Conservation (phyloP, 805 yeast genomes). For the Hermanozyma aechmeae region DNA sequence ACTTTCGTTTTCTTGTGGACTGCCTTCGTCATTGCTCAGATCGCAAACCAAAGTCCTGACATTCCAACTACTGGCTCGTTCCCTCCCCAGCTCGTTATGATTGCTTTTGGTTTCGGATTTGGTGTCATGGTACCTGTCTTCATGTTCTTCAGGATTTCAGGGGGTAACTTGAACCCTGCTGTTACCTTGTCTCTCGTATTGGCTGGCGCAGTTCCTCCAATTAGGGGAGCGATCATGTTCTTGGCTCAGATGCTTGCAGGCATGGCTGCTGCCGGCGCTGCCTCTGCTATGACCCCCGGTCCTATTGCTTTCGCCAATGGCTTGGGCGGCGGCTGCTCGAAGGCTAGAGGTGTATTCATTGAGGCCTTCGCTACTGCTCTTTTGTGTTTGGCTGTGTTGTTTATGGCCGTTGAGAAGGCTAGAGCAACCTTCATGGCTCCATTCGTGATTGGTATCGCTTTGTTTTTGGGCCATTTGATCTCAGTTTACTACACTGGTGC, state of each 20-base stretch:
- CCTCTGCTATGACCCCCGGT: constrained; percentile 80
- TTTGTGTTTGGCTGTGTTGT: constrained; percentile 66
- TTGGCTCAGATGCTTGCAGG: constrained; percentile 72
- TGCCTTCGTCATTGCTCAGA: constrained; percentile 76
- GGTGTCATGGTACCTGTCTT: constrained; percentile 70
- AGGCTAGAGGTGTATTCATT: constrained; percentile 65
- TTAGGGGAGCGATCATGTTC: constrained; percentile 59
- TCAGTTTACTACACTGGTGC: constrained; percentile 84
- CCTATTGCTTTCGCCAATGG: constrained; percentile 59
- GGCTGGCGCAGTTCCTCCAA: constrained; percentile 64
- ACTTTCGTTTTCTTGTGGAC: constrained; percentile 78
- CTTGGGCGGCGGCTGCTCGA: constrained; percentile 64
- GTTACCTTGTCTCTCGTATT: constrained; percentile 68
- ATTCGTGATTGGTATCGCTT: constrained; percentile 70
- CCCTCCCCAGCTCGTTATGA: constrained; percentile 68
- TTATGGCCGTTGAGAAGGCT: constrained; percentile 78
- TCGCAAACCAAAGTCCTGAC: constrained; percentile 55
- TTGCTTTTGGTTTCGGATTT: constrained; percentile 80
- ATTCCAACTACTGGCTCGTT: constrained; percentile 35
- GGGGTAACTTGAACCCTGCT: constrained; percentile 88
- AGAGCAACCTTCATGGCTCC: constrained; percentile 74
- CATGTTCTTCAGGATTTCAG: constrained; percentile 66
- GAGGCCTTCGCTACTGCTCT: constrained; percentile 76
- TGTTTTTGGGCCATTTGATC: constrained; percentile 74
- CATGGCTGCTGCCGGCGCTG: constrained; percentile 89